A percentile compares a stretch with the other conserved stretches of the same genome.
Evolutionary conservation across 345 rosid genomes (phyloP).

Genomic region (Rhizophora apiculata): DNA sequence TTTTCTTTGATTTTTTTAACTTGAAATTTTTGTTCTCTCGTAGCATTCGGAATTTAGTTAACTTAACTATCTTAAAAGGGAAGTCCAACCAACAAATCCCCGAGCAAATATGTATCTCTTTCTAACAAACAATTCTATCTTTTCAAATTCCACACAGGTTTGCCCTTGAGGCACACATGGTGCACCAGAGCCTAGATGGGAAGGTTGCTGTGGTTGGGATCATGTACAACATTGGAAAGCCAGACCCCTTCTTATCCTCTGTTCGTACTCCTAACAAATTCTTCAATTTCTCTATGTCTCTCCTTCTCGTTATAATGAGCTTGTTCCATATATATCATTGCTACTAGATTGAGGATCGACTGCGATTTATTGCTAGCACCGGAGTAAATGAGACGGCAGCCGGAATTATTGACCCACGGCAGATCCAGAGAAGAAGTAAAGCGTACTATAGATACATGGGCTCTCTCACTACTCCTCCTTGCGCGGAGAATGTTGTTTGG

Average conservation of each 20-base stretch:
- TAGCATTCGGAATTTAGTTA: background rate
- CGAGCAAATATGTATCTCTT: background rate
- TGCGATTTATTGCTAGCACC: conserved; percentile 29
- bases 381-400: conserved; percentile 23
- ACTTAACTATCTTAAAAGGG: background rate
- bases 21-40: too few species aligned
- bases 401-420: conserved; percentile 54
- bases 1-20: too few species aligned
- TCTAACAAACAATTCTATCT: too few species aligned
- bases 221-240: conserved; percentile 53
- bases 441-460: conserved; percentile 73
- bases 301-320: background rate
- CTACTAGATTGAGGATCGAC: conserved; percentile 37
- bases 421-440: conserved; percentile 45
- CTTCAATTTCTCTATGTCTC: background rate
- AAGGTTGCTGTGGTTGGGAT: conserved; percentile 58
- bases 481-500: conserved; percentile 72
- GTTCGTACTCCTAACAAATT: conserved; percentile 22
- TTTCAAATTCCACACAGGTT: conserved; percentile 30
- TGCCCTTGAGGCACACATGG: conserved; percentile 66
- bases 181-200: conserved; percentile 54
- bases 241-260: conserved; percentile 51
- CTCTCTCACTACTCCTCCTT: conserved; percentile 81
- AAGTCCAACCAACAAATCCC: too few species aligned
- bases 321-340: background rate